Conservation (phyloP, 495 filamentous ascomycete species). For the Parmelia sp. region DNA sequence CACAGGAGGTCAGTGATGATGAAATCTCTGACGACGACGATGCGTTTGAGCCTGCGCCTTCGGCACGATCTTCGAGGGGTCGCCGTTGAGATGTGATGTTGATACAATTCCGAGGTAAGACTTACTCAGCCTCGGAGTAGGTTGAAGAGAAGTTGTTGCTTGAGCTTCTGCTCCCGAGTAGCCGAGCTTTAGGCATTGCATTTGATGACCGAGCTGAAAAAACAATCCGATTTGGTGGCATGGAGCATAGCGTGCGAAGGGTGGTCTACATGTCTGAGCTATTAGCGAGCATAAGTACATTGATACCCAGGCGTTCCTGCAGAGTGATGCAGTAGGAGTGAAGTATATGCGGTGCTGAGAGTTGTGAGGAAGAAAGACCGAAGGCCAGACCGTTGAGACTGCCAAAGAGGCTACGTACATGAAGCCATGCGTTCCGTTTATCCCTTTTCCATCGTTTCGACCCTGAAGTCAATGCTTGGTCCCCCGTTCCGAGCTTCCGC, state of each 20-base stretch:
- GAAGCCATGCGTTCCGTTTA: not conserved
- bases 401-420: not conserved
- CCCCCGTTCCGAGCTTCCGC: too few relatives aligned
- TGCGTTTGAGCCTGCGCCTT: constrained; percentile 62
- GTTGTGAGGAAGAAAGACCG: not conserved
- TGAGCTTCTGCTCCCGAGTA: not conserved
- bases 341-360: too few relatives aligned
- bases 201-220: too few relatives aligned
- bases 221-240: too few relatives aligned
- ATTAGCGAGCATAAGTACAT: not conserved
- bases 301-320: too few relatives aligned
- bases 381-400: not conserved
- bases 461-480: not conserved
- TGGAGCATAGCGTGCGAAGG: not conserved
- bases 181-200: too few relatives aligned
- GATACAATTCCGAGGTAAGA: too few relatives aligned
- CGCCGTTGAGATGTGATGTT: constrained; percentile 16
- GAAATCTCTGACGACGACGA: constrained; percentile 70
- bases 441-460: not conserved
- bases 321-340: too few relatives aligned
- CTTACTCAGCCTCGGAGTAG: too few relatives aligned
- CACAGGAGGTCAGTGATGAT: constrained; percentile 50
- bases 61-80: constrained; percentile 24
- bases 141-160: not conserved
- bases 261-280: not conserved